Conservation (phyloP, 495 filamentous ascomycete genomes). For the Lepraria neglecta region DNA sequence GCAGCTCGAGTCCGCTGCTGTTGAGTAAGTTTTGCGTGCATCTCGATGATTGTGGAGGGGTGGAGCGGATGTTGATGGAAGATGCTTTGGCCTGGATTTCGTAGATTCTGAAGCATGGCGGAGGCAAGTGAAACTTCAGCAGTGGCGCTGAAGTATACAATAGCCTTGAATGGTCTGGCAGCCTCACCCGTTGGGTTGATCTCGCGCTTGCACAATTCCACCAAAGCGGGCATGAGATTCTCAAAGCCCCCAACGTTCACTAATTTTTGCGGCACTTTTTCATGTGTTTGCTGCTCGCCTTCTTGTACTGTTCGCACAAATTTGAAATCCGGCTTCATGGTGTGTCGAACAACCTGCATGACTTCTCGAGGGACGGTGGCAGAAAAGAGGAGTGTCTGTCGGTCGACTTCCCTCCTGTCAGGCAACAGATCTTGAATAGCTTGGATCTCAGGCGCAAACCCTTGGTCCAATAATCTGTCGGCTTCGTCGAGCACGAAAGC, state of each 20-base stretch:
- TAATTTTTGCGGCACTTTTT: conserved; percentile 70
- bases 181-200: conserved; percentile 31
- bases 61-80: conserved; percentile 40
- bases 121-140: conserved; percentile 59
- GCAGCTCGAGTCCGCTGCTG: conserved; percentile 56
- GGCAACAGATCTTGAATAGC: conserved; percentile 65
- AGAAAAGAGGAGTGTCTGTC: conserved; percentile 90
- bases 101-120: conserved; percentile 53
- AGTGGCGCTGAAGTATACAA: conserved; percentile 81
- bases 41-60: conserved; percentile 51
- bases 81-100: conserved; percentile 26
- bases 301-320: conserved; percentile 76
- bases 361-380: conserved; percentile 85
- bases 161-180: conserved; percentile 77
- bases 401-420: conserved; percentile 48
- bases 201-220: conserved; percentile 65
- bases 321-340: conserved; percentile 67
- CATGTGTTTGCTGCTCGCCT: conserved; percentile 77
- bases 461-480: conserved; percentile 83
- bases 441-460: conserved; percentile 73
- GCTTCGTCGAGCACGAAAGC: conserved; percentile 92
- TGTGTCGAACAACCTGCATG: conserved; percentile 63
- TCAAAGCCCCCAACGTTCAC: conserved; percentile 60
- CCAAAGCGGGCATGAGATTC: conserved; percentile 66
- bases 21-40: conserved; percentile 79